Percentiles rank a stretch among this genome's conserved stretches.
Conservation (phyloP, 208 protist species). For the Trypanosomatidae sp. region DNA sequence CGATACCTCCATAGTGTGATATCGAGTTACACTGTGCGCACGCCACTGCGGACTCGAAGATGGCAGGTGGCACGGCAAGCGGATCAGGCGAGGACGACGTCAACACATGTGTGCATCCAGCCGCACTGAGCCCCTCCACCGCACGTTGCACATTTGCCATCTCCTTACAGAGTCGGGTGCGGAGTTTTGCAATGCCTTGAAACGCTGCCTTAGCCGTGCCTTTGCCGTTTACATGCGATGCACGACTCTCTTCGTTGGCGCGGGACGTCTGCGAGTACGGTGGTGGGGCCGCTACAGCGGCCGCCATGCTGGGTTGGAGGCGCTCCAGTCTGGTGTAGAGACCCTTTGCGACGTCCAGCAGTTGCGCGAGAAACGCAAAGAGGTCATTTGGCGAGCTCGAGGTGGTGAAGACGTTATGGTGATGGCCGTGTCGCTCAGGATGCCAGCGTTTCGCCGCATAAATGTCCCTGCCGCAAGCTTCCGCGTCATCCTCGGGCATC, state of each 20-base stretch:
- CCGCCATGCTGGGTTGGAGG: not conserved
- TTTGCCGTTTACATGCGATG: not conserved
- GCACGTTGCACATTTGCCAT: constrained; percentile 11
- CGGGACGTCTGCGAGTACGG: not conserved
- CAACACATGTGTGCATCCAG: not conserved
- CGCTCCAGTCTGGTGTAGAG: constrained; percentile 10
- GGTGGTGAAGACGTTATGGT: constrained; percentile 10
- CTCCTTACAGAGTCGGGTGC: constrained; percentile 26
- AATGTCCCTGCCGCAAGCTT: not conserved
- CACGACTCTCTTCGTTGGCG: not conserved
- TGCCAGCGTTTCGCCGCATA: not conserved
- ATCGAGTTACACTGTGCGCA: constrained; percentile 38
- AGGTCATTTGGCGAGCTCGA: constrained; percentile 11
- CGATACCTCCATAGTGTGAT: constrained; percentile 25
- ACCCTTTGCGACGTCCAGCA: constrained; percentile 10
- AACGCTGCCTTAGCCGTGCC: not conserved
- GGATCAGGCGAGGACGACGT: not conserved
- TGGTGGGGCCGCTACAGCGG: not conserved
- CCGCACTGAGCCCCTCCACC: constrained; percentile 11
- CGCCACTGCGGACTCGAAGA: constrained; percentile 19
- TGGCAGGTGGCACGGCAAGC: not conserved
- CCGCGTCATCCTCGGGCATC: not conserved
- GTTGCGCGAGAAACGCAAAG: constrained; percentile 3
- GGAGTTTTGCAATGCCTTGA: constrained; percentile 27
- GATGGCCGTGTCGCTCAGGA: not conserved